Conservation (phyloP, 345 rosid species). For the Acer negundo region DNA sequence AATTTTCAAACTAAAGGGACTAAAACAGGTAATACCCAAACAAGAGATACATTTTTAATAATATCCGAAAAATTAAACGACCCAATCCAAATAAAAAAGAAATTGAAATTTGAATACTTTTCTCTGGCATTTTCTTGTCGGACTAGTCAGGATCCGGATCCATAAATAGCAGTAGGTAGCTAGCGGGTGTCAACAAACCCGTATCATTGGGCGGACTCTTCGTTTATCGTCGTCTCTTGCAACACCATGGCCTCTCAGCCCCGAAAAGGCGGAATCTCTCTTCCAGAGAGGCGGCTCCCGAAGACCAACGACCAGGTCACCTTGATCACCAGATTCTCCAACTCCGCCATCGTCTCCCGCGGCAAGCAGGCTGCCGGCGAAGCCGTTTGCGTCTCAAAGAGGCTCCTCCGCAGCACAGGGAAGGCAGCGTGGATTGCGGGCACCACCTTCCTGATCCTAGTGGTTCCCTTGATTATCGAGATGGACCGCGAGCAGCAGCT, state of each 20-base stretch:
- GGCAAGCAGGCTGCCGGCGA: constrained; percentile 63
- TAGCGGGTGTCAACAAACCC: not conserved
- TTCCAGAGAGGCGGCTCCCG: constrained; percentile 36
- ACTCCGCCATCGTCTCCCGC: constrained; percentile 43
- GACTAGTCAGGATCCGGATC: no score
- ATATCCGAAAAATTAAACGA: no score
- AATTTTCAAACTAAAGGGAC: no score
- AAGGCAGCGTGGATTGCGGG: constrained; percentile 89
- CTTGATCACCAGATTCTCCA: constrained; percentile 44
- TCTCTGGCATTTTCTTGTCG: no score
- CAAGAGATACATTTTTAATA: no score
- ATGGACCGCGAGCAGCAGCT: constrained; percentile 72
- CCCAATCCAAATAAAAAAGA: no score
- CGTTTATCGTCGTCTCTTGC: not conserved
- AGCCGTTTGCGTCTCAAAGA: constrained; percentile 62
- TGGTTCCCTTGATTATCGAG: constrained; percentile 64
- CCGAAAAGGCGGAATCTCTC: constrained; percentile 52
- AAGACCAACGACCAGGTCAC: constrained; percentile 28
- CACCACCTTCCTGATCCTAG: constrained; percentile 67
- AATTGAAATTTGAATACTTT: no score
- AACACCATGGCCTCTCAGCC: constrained; percentile 46
- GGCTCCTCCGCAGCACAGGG: constrained; percentile 79
- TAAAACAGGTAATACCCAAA: no score
- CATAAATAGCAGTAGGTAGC: not conserved
- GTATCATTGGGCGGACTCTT: not conserved